Evolutionary conservation across 2,329 filamentous ascomycete species (phyloP), one percentile per base, ranked within the genome.

Genomic region (Aphanoascus verrucosus): DNA sequence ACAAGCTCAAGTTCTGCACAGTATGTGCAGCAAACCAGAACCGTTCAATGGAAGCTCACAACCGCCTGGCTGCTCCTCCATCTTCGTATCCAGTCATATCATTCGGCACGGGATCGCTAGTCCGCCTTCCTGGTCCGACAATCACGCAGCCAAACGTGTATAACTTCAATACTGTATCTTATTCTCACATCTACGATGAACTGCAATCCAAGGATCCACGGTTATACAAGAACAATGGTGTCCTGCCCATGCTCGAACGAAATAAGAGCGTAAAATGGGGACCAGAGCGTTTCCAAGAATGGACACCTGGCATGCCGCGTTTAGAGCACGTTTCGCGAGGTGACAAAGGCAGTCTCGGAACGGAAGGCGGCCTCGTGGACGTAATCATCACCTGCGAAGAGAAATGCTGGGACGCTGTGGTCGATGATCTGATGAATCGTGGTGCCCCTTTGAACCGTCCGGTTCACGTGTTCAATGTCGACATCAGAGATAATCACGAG

Each of bases 11-110:
- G 55, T 59, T 59, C 55, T 59, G 58, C 52, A 59, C 58, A 43
- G 58, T 98, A n/a, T 98, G 93, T 72, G 93, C 93, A 6, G 95
- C 89, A 64, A 98, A 98, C 64, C 89, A 98, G 70, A 98, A 98
- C 66, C 83, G 93, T 82, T 94, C 88, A n/a, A 97, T 98, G 93
- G 93, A 97, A 77, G 91, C 91, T n/a, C 93, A 98, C 70, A 81
- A 96, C 28, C 87, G 88, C 58, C 83, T 98, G 34, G 88, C 93
- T 3, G 80, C 86, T 56, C 87, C 88, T 48, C 73, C 85, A 52
- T 93, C 90, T 46, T 74, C 84, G 47, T 97, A 93, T 65, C 93
- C 93, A n/a, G 91, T 95, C 61, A 94, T 97, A 62, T 97, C 91
- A 15, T 98, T 97, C 68, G 93, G 93, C 57, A 98, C 93, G 0